A percentile compares a stretch with the other conserved stretches of the same genome.
Evolutionary conservation across 2,329 filamentous ascomycete genomes (phyloP).

Genomic region (Ceratocystis diversiconidia): DNA sequence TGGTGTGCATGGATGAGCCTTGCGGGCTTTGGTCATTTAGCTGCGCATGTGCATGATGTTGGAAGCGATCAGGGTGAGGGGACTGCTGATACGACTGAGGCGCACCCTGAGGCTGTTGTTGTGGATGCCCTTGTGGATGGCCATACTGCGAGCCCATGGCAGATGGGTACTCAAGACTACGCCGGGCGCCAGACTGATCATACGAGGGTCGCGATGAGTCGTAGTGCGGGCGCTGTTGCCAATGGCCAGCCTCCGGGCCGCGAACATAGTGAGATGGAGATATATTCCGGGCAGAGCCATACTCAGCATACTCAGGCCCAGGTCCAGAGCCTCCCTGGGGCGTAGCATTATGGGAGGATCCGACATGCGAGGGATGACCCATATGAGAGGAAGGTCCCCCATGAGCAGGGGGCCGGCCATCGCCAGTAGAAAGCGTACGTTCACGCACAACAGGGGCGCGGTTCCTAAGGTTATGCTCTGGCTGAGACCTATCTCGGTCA

Average conservation of each 20-base stretch:
- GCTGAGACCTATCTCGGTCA: slow-evolving; percentile 24
- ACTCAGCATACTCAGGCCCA: not conserved
- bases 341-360: not conserved
- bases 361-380: not conserved
- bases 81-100: slow-evolving; percentile 29
- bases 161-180: slow-evolving; percentile 18
- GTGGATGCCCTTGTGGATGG: slow-evolving; percentile 22
- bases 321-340: not conserved
- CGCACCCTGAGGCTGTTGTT: not conserved
- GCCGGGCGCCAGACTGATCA: slow-evolving; percentile 28
- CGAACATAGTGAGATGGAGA: slow-evolving; percentile 14
- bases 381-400: not conserved
- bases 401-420: slow-evolving; percentile 8
- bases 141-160: slow-evolving; percentile 27
- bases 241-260: slow-evolving; percentile 12
- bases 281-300: slow-evolving; percentile 13
- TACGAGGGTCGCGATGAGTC: slow-evolving; percentile 32
- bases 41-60: slow-evolving; percentile 27
- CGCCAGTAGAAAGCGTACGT: slow-evolving; percentile 9
- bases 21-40: slow-evolving; percentile 24
- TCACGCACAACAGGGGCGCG: slow-evolving; percentile 5
- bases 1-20: slow-evolving; percentile 17
- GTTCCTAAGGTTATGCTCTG: slow-evolving; percentile 10
- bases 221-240: slow-evolving; percentile 23
- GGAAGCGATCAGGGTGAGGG: slow-evolving; percentile 21